These are phyloP conservation scores for Podospora pseudoanserina DNA, from an alignment of 495 filamentous ascomycete species.

Conservation along the genomic window DNA sequence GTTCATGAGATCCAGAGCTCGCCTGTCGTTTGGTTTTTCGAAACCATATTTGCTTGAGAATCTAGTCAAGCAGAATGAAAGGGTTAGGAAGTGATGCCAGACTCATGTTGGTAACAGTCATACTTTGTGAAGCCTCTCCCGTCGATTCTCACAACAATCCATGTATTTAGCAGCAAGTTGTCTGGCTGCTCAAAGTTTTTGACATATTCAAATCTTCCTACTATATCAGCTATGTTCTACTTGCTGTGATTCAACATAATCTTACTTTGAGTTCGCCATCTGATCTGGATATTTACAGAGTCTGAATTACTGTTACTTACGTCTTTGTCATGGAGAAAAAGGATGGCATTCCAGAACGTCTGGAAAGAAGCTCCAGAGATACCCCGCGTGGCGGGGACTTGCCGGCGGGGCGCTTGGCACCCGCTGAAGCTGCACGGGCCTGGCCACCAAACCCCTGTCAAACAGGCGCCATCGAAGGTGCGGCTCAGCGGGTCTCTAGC, in stretches of 20 bases:
- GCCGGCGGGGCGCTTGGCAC: slow-evolving; percentile 8
- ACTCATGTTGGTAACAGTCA: slow-evolving; percentile 9
- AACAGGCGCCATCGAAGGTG: not conserved
- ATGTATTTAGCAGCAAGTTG: slow-evolving; percentile 79
- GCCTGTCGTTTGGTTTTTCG: slow-evolving; percentile 84
- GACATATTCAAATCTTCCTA: slow-evolving; percentile 78
- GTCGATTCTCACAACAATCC: slow-evolving; percentile 90
- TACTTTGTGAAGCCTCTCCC: slow-evolving; percentile 90
- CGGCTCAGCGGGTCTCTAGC: slow-evolving; percentile 14
- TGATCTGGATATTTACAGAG: not conserved
- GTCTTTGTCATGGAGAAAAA: not conserved
- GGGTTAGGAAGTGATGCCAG: not conserved
- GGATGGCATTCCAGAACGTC: not conserved
- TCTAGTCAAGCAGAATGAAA: slow-evolving; percentile 35
- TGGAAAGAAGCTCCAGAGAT: slow-evolving; percentile 3
- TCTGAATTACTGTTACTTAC: not conserved
- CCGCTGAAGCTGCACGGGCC: slow-evolving; percentile 13
- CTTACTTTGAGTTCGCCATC: slow-evolving; percentile 51
- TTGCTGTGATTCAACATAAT: not conserved
- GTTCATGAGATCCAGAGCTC: slow-evolving; percentile 92
- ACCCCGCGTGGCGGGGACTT: not conserved
- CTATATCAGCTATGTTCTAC: not conserved
- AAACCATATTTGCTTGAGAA: slow-evolving; percentile 80
- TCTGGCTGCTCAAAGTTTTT: slow-evolving; percentile 81
- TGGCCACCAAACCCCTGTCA: slow-evolving; percentile 10